Base-by-base conservation (phyloP, 2,329 filamentous ascomycete genomes). In the Thermothelomyces thermophilus region DNA sequence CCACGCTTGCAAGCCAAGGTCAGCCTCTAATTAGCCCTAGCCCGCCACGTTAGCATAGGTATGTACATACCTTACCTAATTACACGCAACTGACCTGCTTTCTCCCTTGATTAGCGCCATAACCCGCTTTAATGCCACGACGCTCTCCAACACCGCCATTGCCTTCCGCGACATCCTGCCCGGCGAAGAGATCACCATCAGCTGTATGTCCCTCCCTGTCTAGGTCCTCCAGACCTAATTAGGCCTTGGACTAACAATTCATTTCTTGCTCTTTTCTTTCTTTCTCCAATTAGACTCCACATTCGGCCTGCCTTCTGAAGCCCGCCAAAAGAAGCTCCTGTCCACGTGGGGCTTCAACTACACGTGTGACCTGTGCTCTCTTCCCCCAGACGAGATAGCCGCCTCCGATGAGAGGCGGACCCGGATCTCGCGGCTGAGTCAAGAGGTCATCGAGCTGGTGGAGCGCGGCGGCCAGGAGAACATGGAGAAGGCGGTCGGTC, bases 1-100 rank as follows among this genome's bases (percentile, higher is more conserved):
- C 48, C 66, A 69, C 35, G 66, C 63, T 0, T 69, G 67, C 41
- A 63, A 59, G 37, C 66, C 66, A 42, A 68, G 66, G 66, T 68
- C 51, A 57, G 60, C 54, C 31, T 47, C 43, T 1, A 10, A 13
- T 22, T 10, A 7, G 6, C 6, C 3, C 16, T 20, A 14, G n/a
- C 7, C 30, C n/a, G 14, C 3, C 16, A n/a, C n/a, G n/a, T n/a
- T n/a, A n/a, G n/a, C n/a, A n/a, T n/a, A n/a, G n/a, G n/a, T n/a
- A n/a, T n/a, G n/a, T n/a, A n/a, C n/a, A n/a, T n/a, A n/a, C n/a
- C n/a, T n/a, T n/a, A n/a, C n/a, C 22, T n/a, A 1, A 16, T 1
- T 28, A n/a, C 14, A 8, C 40, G 17, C 6, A 17, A 37, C n/a
- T 40, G 8, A 37, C 30, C n/a, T n/a, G 24, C 24, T 7, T n/a